Conservation (phyloP, 306 rosid species). For the Prunus mira region DNA sequence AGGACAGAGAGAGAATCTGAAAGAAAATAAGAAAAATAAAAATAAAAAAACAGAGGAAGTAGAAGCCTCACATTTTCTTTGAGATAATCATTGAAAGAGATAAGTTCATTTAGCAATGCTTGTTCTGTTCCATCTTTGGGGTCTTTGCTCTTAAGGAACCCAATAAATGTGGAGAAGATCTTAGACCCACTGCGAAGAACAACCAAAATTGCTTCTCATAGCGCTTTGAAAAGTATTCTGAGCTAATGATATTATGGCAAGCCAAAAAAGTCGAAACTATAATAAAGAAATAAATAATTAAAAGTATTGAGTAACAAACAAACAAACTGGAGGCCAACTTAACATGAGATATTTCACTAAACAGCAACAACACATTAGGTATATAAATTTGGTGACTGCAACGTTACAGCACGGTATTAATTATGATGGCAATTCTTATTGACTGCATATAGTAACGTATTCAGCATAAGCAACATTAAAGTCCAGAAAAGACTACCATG, state of each 20-base stretch:
- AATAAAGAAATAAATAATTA: background rate
- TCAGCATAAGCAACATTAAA: background rate
- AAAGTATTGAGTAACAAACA: background rate
- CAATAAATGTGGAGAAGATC: constrained; percentile 86
- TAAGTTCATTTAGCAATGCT: constrained; percentile 71
- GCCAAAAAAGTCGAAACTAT: background rate
- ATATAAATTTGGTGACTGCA: background rate
- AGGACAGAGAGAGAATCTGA: background rate
- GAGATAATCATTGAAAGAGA: constrained; percentile 69
- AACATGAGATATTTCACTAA: background rate
- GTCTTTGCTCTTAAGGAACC: constrained; percentile 93
- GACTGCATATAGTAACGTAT: background rate
- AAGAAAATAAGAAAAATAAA: background rate
- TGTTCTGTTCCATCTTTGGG: constrained; percentile 82
- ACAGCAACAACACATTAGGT: background rate
- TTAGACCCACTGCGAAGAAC: constrained; percentile 70
- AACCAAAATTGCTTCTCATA: background rate
- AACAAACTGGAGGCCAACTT: background rate
- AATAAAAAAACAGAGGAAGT: background rate
- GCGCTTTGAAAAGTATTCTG: background rate
- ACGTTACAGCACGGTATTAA: background rate
- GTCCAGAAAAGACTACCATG: background rate
- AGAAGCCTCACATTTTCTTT: constrained; percentile 68
- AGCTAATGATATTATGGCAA: background rate
- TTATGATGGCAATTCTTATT: background rate